A percentile compares a stretch with the other conserved stretches of the same genome.
Conservation (phyloP, 345 rosid species). For the Cardiospermum halicacabum region DNA sequence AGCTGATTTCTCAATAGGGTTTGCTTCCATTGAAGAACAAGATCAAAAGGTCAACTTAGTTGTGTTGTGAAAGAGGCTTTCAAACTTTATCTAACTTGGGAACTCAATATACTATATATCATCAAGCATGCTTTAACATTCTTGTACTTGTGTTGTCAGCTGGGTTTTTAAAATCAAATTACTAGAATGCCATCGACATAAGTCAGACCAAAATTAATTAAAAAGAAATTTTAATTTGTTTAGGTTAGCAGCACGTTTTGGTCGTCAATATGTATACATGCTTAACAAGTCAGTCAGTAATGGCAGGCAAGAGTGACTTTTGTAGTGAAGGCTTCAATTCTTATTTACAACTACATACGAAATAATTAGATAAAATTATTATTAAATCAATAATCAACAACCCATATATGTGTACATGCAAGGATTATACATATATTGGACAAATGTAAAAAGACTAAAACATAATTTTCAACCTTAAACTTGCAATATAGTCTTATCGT, state of each 20-base stretch:
- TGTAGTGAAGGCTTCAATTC: background rate
- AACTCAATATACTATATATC: background rate
- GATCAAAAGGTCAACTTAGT: conserved; percentile 25
- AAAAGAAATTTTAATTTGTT: background rate
- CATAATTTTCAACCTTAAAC: no score
- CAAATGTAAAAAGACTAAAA: no score
- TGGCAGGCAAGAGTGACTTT: conserved; percentile 4
- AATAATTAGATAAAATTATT: background rate
- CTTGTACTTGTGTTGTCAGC: background rate
- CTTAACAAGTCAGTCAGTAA: conserved; percentile 12
- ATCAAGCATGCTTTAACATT: conserved; percentile 8
- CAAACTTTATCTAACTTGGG: background rate
- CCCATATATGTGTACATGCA: no score
- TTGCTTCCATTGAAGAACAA: conserved; percentile 22
- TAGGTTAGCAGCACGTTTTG: conserved; percentile 4
- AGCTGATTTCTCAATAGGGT: conserved; percentile 18
- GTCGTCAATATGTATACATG: background rate
- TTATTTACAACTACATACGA: background rate
- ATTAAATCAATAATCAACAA: no score
- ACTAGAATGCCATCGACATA: background rate
- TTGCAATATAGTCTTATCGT: no score
- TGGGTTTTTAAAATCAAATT: background rate
- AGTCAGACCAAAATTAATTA: background rate
- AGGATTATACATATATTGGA: no score
- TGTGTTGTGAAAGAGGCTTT: conserved; percentile 13